Conservation (phyloP, 129 eudicot genomes). For the Tanacetum coccineum region DNA sequence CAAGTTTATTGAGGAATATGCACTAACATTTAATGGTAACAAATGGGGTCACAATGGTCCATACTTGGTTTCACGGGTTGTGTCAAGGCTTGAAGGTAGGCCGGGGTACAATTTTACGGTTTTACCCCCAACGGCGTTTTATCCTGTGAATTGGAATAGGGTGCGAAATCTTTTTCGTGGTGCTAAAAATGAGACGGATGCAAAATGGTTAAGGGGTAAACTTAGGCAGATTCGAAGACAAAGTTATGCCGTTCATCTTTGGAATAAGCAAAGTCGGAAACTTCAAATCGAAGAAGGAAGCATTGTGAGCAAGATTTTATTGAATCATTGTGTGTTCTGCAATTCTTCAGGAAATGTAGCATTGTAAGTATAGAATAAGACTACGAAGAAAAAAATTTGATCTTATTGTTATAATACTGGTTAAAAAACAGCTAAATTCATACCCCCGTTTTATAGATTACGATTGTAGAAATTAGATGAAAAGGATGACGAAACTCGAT, state of each 20-base stretch:
- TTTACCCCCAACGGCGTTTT: conserved; percentile 74
- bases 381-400: conserved; percentile 5
- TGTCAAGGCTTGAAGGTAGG: conserved; percentile 51
- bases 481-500: conserved; percentile 3
- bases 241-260: conserved; percentile 78
- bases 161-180: conserved; percentile 59
- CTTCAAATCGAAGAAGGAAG: conserved; percentile 67
- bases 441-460: no score
- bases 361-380: conserved; percentile 29
- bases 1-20: conserved; percentile 85
- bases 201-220: conserved; percentile 58
- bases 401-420: conserved; percentile 9
- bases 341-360: conserved; percentile 26
- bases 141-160: conserved; percentile 83
- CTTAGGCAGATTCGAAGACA: conserved; percentile 48
- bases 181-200: conserved; percentile 47
- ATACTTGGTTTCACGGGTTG: conserved; percentile 91
- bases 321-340: conserved; percentile 57
- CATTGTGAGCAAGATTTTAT: conserved; percentile 55
- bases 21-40: conserved; percentile 86
- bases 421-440: no score
- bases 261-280: conserved; percentile 86
- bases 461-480: neutral
- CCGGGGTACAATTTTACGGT: conserved; percentile 53
- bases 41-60: conserved; percentile 99